These are phyloP conservation scores for Spathaspora sp. DNA, from an alignment of 805 yeast genomes.

Conservation along the genomic window DNA sequence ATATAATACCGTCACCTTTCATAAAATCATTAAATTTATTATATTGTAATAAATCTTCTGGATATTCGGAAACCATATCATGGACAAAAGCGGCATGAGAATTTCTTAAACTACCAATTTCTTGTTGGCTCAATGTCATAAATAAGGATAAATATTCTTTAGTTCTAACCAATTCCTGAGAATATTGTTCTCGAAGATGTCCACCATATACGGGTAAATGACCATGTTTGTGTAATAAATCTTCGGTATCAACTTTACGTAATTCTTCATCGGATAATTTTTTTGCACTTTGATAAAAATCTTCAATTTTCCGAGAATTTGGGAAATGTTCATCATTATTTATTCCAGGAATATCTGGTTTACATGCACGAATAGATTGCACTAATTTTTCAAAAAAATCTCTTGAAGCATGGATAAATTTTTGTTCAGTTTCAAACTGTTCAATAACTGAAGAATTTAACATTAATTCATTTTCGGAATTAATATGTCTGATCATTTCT, in stretches of 20 bases:
- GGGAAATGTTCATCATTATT: constrained; percentile 27
- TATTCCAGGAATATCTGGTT: constrained; percentile 19
- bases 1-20: constrained; percentile 39
- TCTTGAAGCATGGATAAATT: constrained; percentile 14
- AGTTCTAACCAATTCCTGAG: constrained; percentile 25
- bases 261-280: constrained; percentile 2
- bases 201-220: constrained; percentile 30
- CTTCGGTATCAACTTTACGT: constrained; percentile 1
- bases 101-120: constrained; percentile 13
- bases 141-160: constrained; percentile 20
- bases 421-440: constrained; percentile 9
- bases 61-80: constrained; percentile 20
- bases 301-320: constrained; percentile 2
- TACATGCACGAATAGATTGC: constrained; percentile 13
- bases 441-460: constrained; percentile 8
- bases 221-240: constrained; percentile 14
- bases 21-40: constrained; percentile 23
- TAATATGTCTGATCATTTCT: constrained; percentile 3
- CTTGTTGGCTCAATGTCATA: constrained; percentile 17
- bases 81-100: constrained; percentile 21
- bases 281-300: constrained; percentile 1
- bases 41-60: constrained; percentile 15
- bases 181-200: constrained; percentile 28
- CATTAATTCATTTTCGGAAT: constrained; percentile 3
- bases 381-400: constrained; percentile 19